phyloP scores from a whole-genome alignment of 805 yeast species.

The Hanseniaspora occidentalis region DNA sequence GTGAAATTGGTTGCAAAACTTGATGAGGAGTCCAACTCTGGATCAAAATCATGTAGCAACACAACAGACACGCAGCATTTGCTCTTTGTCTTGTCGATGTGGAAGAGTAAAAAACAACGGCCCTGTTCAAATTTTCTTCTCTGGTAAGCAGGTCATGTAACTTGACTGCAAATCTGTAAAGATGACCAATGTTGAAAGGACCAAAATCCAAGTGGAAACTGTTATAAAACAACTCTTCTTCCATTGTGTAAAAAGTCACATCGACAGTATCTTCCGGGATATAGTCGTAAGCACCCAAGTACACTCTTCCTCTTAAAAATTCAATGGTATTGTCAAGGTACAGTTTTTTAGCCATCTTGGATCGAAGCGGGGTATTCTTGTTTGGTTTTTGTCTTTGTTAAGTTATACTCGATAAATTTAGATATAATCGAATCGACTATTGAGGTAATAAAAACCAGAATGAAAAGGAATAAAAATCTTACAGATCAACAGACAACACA shows the following conservation, averaged over 20 bases:
- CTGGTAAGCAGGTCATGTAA: constrained; percentile 86
- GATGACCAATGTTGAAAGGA: constrained; percentile 84
- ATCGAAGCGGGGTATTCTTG: too few relatives aligned
- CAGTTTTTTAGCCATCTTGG: constrained; percentile 22
- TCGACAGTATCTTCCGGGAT: constrained; percentile 67
- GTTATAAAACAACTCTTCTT: constrained; percentile 83
- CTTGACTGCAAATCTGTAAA: constrained; percentile 90
- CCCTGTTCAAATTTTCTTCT: constrained; percentile 69
- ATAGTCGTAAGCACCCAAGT: constrained; percentile 78
- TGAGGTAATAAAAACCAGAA: too few relatives aligned
- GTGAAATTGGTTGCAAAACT: constrained; percentile 87
- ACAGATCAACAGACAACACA: too few relatives aligned
- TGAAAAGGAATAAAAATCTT: too few relatives aligned
- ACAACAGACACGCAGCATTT: constrained; percentile 86
- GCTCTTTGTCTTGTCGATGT: constrained; percentile 73
- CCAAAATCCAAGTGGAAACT: constrained; percentile 96
- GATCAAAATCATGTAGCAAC: constrained; percentile 89
- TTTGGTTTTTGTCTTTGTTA: not conserved
- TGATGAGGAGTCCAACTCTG: constrained; percentile 99
- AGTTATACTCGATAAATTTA: not conserved
- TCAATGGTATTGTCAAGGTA: constrained; percentile 25
- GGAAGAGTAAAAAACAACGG: constrained; percentile 81
- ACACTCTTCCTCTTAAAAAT: constrained; percentile 47
- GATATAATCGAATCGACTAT: too few relatives aligned
- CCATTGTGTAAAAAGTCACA: constrained; percentile 79